Evolutionary conservation across 805 yeast species (phyloP).

Genomic region (Sugiyamaella boreocaroliniensis): DNA sequence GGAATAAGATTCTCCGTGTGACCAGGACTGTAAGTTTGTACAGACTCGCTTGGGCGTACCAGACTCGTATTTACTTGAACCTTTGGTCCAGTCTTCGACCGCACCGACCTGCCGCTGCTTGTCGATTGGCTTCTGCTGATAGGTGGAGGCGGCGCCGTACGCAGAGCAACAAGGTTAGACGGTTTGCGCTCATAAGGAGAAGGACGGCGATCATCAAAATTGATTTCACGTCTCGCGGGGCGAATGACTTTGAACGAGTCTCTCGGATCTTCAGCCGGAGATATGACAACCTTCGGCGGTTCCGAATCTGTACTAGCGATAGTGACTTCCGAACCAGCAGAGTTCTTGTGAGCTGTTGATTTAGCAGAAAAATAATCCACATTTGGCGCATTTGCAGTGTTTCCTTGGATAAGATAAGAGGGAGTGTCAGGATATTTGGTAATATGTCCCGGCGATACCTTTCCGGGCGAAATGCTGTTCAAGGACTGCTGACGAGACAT

Average conservation of each 20-base stretch:
- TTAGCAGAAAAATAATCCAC: constrained; percentile 1
- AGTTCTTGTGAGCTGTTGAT: not conserved
- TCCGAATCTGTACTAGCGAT: not conserved
- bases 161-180: constrained; percentile 55
- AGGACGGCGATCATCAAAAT: constrained; percentile 70
- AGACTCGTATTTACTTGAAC: not conserved
- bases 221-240: constrained; percentile 55
- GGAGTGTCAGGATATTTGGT: constrained; percentile 58
- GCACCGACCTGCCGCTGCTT: constrained; percentile 3
- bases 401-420: constrained; percentile 42
- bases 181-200: constrained; percentile 53
- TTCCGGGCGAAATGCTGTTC: not conserved
- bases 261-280: constrained; percentile 16
- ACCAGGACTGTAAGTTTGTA: constrained; percentile 22
- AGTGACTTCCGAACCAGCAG: constrained; percentile 1
- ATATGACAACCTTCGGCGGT: not conserved
- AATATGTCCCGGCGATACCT: constrained; percentile 10
- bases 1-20: constrained; percentile 24
- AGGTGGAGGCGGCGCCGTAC: constrained; percentile 46
- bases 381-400: not conserved
- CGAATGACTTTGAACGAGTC: constrained; percentile 62
- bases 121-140: constrained; percentile 16
- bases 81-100: not conserved
- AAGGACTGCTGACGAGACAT: constrained; percentile 6
- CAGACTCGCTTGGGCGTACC: not conserved